Conservation (phyloP, 345 rosid species). For the Brassica nigra region DNA sequence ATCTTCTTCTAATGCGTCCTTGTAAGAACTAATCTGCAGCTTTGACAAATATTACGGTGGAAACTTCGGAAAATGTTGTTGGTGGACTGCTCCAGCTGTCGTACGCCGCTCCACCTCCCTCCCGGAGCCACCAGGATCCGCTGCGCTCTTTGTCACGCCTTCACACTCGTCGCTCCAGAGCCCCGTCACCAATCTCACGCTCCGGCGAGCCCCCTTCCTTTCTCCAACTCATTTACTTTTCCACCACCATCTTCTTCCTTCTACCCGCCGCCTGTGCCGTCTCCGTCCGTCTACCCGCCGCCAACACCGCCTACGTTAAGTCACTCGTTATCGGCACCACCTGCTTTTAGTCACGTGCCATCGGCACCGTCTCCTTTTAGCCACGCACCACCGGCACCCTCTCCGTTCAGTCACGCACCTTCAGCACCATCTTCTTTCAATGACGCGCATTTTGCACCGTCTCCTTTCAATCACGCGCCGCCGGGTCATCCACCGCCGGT, state of each 20-base stretch:
- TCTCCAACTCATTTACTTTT: slow-evolving; percentile 11
- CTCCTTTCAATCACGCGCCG: slow-evolving; percentile 53
- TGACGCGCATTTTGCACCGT: slow-evolving; percentile 38
- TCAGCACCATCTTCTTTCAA: slow-evolving; percentile 41
- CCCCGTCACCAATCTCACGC: slow-evolving; percentile 28
- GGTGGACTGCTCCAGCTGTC: slow-evolving; percentile 79
- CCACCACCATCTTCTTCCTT: slow-evolving; percentile 41
- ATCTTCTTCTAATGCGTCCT: neutral
- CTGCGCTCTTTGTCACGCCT: slow-evolving; percentile 72
- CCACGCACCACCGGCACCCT: slow-evolving; percentile 15
- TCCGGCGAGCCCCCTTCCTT: slow-evolving; percentile 29
- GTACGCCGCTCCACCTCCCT: slow-evolving; percentile 65
- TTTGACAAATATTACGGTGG: neutral
- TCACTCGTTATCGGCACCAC: slow-evolving; percentile 41
- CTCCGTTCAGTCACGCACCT: slow-evolving; percentile 5
- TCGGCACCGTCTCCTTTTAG: slow-evolving; percentile 38
- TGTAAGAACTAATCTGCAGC: neutral
- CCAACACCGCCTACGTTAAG: slow-evolving; percentile 42
- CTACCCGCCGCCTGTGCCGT: slow-evolving; percentile 44
- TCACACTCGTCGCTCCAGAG: slow-evolving; percentile 63
- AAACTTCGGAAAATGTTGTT: slow-evolving; percentile 32
- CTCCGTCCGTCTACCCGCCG: slow-evolving; percentile 48
- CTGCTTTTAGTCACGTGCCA: slow-evolving; percentile 7
- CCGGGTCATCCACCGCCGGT: slow-evolving; percentile 52
- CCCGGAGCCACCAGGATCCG: slow-evolving; percentile 66